phyloP scores from a whole-genome alignment of 2,329 filamentous ascomycete genomes.

The Samsoniella hepiali region DNA sequence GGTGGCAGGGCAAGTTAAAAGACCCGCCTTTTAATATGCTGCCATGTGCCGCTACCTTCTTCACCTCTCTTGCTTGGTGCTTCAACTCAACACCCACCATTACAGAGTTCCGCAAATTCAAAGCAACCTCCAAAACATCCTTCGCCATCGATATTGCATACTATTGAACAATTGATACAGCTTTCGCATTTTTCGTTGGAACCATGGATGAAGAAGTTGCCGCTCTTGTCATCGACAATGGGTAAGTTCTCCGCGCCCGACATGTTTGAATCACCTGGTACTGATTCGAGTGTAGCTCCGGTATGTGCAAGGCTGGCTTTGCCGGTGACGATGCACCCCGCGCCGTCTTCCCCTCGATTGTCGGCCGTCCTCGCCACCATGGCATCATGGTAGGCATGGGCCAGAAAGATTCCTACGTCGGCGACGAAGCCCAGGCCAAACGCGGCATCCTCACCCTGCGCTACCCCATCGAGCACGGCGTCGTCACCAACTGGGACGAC shows the following conservation, averaged over 20 bases:
- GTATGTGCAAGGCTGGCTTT: slow-evolving; percentile 99
- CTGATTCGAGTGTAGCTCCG: slow-evolving; percentile 66
- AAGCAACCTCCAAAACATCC: not conserved
- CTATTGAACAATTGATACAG: not conserved
- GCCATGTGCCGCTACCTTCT: not conserved
- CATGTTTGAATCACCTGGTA: not conserved
- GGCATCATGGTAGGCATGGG: slow-evolving; percentile 99
- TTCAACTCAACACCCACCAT: not conserved
- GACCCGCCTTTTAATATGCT: not conserved
- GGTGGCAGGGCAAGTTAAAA: not conserved
- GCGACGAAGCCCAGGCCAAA: slow-evolving; percentile 99
- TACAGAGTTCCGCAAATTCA: not conserved
- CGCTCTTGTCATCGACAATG: slow-evolving; percentile 99
- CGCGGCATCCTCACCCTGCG: slow-evolving; percentile 99
- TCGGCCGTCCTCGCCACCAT: slow-evolving; percentile 92
- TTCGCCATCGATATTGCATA: not conserved
- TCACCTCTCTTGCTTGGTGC: not conserved
- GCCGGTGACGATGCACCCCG: slow-evolving; percentile 99
- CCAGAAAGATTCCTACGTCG: slow-evolving; percentile 99
- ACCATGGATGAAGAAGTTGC: slow-evolving; percentile 76
- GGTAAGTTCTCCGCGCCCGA: slow-evolving; percentile 65
- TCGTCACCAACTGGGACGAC: slow-evolving; percentile 99
- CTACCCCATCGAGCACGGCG: slow-evolving; percentile 99
- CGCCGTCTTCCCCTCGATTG: slow-evolving; percentile 98
- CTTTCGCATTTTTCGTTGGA: not conserved